Base-by-base conservation (phyloP, 1,139 yeast species). In the Tardiomyces depauwii region DNA sequence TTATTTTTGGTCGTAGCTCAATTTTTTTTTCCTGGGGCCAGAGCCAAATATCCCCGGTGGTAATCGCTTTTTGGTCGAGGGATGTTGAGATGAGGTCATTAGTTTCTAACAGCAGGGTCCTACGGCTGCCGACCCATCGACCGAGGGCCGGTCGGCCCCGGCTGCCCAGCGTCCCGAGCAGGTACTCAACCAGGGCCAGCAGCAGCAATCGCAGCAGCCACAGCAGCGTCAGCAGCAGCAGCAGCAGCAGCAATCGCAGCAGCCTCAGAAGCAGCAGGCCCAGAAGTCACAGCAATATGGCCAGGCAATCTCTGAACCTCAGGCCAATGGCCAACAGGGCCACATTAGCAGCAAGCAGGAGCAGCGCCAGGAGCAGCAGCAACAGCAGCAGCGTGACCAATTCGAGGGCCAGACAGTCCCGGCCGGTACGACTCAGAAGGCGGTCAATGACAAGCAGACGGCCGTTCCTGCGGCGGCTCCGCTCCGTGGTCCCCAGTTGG, bases 131-230 rank as follows among this genome's bases (percentile, higher is more conserved):
- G 39, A 30, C 39, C n/a, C 42, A 13, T 25, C 33, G 30, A 16
- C 18, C 4, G 36, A 25, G n/a, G 21, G 19, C 18, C 9, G 18
- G 7, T 18, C 32, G 3, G 19, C 33, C 12, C 18, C n/a, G 13
- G 25, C 28, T n/a, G 16, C 23, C 16, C 16, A 41, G 14, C 12
- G 9, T 5, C 27, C 39, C 1, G 28, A 23, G 23, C 23, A 18
- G 18, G 32, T 25, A 2, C n/a, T 23, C 14, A 11, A n/a, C n/a
- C 11, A 25, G 28, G 47, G 46, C 28, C 54, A 52, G 47, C 25
- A 41, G 18, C 45, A 45, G 14, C 51, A 53, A 18, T 45, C 40
- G 42, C 43, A 44, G 19, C 45, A 47, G 21, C 47, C 51, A 10
- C 41, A 28, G 40, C 47, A 47, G 43, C 47, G 43, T 39, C 44